Percentiles rank a stretch among this genome's conserved stretches.
These are phyloP conservation scores for Sutorius eximius DNA, from an alignment of 1,284 basidiomycete genomes.

Conservation along the genomic window DNA sequence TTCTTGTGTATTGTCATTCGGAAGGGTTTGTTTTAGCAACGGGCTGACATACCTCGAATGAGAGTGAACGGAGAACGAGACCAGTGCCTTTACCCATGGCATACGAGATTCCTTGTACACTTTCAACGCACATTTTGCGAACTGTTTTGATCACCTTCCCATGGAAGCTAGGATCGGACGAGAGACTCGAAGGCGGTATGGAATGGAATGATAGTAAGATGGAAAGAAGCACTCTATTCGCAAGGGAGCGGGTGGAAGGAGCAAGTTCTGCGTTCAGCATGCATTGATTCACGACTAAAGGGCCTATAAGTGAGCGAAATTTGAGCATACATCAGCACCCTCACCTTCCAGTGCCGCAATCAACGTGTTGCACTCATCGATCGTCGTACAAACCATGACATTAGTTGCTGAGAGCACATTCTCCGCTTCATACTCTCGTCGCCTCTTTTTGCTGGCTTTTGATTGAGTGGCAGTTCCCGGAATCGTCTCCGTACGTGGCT, in stretches of 20 bases:
- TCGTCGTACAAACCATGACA: constrained; percentile 48
- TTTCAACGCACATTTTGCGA: constrained; percentile 47
- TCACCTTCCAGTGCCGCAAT: constrained; percentile 65
- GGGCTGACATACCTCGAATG: constrained; percentile 26
- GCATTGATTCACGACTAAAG: constrained; percentile 50
- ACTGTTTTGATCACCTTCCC: constrained; percentile 44
- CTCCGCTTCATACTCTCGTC: constrained; percentile 75
- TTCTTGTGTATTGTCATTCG: constrained; percentile 14
- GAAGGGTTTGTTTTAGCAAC: neutral
- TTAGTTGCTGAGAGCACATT: constrained; percentile 65
- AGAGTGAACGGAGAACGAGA: constrained; percentile 46
- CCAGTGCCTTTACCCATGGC: constrained; percentile 60
- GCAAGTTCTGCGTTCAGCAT: constrained; percentile 52
- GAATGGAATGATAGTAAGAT: constrained; percentile 57
- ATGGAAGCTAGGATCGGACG: constrained; percentile 52
- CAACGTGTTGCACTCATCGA: constrained; percentile 53
- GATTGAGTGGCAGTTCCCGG: constrained; percentile 32
- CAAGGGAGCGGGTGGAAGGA: constrained; percentile 55
- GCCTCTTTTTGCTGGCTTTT: constrained; percentile 74
- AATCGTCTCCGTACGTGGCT: constrained; percentile 34
- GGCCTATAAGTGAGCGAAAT: constrained; percentile 8
- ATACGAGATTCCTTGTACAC: constrained; percentile 53
- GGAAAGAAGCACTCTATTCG: constrained; percentile 57
- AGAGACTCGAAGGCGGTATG: constrained; percentile 54
- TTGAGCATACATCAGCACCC: constrained; percentile 7